Evolutionary conservation across 257 asterid genomes (phyloP).

Genomic region (Capsicum rhomboideum): DNA sequence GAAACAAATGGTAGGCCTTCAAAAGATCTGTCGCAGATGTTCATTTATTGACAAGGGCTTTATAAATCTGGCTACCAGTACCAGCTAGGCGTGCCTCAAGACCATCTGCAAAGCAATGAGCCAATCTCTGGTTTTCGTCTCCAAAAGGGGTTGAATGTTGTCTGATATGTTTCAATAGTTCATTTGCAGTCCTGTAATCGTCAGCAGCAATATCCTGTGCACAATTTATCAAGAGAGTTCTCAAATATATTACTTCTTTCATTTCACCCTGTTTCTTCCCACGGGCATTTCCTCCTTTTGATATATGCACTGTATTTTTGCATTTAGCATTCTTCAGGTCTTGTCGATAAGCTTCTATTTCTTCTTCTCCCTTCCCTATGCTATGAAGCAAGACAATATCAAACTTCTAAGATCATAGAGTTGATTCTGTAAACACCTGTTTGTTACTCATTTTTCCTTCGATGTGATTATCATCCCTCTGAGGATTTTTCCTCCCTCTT

Average conservation of each 20-base stretch:
- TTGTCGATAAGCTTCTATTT: constrained; percentile 27
- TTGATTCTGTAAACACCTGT: constrained; percentile 15
- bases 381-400: constrained; percentile 37
- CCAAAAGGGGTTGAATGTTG: constrained; percentile 51
- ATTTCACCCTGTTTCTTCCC: constrained; percentile 33
- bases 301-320: constrained; percentile 9
- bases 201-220: constrained; percentile 54
- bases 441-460: constrained; percentile 50
- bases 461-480: constrained; percentile 9
- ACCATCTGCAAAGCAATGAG: constrained; percentile 54
- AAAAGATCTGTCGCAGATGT: constrained; percentile 37
- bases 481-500: constrained; percentile 34
- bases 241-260: constrained; percentile 44
- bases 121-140: constrained; percentile 54
- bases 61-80: constrained; percentile 44
- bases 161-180: constrained; percentile 42
- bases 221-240: constrained; percentile 42
- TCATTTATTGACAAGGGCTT: constrained; percentile 29
- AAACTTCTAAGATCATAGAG: constrained; percentile 11
- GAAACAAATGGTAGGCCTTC: constrained; percentile 53
- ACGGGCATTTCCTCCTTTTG: constrained; percentile 21
- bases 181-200: constrained; percentile 26
- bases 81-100: constrained; percentile 62
- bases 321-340: constrained; percentile 18
- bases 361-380: constrained; percentile 23